Percentiles rank a stretch among this genome's conserved stretches.
phyloP scores from a whole-genome alignment of 2,329 filamentous ascomycete species.

The Mycogone perniciosa region DNA sequence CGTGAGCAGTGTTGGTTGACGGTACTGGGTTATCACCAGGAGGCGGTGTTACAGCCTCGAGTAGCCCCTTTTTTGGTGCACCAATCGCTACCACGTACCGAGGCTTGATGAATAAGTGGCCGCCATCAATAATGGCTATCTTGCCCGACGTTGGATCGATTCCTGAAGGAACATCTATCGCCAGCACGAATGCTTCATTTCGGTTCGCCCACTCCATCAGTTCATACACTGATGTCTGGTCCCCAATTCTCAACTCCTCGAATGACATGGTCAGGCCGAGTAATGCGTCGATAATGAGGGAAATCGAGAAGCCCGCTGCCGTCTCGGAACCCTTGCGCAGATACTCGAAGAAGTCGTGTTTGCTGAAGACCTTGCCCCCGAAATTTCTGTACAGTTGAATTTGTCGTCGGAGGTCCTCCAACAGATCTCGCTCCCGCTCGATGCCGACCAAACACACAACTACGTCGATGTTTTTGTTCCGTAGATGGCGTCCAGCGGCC shows the following conservation, averaged over 20 bases:
- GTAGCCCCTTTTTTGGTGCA: conserved; percentile 75
- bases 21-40: conserved; percentile 32
- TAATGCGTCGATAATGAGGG: conserved; percentile 82
- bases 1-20: conserved; percentile 29
- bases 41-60: conserved; percentile 63
- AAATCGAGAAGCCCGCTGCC: conserved; percentile 49
- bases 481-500: conserved; percentile 78
- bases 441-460: conserved; percentile 79
- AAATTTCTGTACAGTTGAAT: conserved; percentile 78
- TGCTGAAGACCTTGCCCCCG: conserved; percentile 64
- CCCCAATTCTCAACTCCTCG: conserved; percentile 75
- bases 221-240: conserved; percentile 79
- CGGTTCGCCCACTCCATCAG: conserved; percentile 93
- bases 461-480: conserved; percentile 74
- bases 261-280: conserved; percentile 83
- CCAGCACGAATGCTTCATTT: conserved; percentile 72
- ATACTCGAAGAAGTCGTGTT: conserved; percentile 56
- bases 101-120: conserved; percentile 71
- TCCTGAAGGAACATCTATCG: conserved; percentile 87
- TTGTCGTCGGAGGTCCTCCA: conserved; percentile 76
- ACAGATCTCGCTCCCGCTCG: conserved; percentile 72
- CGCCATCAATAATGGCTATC: conserved; percentile 62
- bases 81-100: conserved; percentile 81
- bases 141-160: conserved; percentile 73
- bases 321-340: conserved; percentile 40